Evolutionary conservation across 805 yeast species (phyloP).

Genomic region (Hanseniaspora nectarophila): DNA sequence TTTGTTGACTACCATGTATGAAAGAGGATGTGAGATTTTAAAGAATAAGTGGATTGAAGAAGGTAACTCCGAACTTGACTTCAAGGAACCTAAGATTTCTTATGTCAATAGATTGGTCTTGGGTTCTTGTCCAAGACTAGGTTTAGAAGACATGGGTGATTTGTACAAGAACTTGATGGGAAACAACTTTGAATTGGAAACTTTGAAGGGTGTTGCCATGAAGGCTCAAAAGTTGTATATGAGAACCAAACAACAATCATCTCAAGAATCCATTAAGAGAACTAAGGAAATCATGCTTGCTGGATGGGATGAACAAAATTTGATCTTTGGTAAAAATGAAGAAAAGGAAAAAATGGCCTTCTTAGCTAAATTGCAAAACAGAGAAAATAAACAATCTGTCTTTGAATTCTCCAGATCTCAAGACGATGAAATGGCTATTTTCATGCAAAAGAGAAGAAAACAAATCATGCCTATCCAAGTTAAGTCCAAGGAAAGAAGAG

Average conservation of each 20-base stretch:
- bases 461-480: conserved; percentile 83
- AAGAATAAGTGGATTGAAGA: conserved; percentile 35
- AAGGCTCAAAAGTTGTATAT: conserved; percentile 83
- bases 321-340: conserved; percentile 61
- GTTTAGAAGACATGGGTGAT: conserved; percentile 62
- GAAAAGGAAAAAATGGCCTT: conserved; percentile 65
- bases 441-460: conserved; percentile 76
- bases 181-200: conserved; percentile 55
- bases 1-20: conserved; percentile 56
- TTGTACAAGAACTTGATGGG: conserved; percentile 48
- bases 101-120: conserved; percentile 68
- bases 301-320: conserved; percentile 85
- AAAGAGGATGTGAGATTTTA: conserved; percentile 44
- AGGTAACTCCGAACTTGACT: conserved; percentile 30
- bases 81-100: conserved; percentile 45
- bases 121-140: conserved; percentile 68
- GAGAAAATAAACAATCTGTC: conserved; percentile 76
- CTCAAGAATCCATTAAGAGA: conserved; percentile 73
- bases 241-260: conserved; percentile 77
- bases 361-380: conserved; percentile 55
- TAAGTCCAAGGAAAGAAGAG: conserved; percentile 58
- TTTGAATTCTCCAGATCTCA: conserved; percentile 69
- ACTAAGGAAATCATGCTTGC: conserved; percentile 60
- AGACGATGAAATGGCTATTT: conserved; percentile 58
- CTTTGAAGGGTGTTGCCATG: conserved; percentile 55